Evolutionary conservation across 495 filamentous ascomycete genomes (phyloP), one percentile per base, ranked within the genome.

Genomic region (Xylaria nigripes): DNA sequence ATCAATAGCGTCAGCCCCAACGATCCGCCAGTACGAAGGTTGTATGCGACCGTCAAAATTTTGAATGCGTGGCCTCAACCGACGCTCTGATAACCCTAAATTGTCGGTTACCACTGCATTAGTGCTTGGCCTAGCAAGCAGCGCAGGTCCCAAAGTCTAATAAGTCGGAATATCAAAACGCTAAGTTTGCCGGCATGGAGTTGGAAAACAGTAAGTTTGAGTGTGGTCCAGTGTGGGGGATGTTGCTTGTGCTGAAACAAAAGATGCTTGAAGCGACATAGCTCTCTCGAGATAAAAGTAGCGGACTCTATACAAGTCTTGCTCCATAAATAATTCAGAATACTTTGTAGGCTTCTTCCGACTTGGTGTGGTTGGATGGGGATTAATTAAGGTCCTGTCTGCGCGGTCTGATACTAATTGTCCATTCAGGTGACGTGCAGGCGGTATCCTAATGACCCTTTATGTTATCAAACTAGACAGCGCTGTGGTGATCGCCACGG

Each of bases 121-220:
- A 41, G 29, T 41, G 53, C 59, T 59, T 62, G 59, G 13, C 55
- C 55, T 61, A 55, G 56, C 59, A 61, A 61, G 56, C 54, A 36
- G 30, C 15, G 45, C 34, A 21, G 19, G n/a, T 40, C 32, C 23
- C 27, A 19, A 54, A 38, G 22, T 50, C 57, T 21, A 59, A 53
- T 48, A 50, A 38, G 36, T n/a, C 29, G 47, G 44, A 6, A 53
- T 56, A 47, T 16, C 55, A 47, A 46, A 41, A 29, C 27, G 27
- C 4, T 29, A 29, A 29, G 27, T 40, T 6, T 41, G 29, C 8
- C 5, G 36, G 15, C 36, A 19, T 40, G 36, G 12, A 3, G 36
- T 18, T 18, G 36, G 36, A 40, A 40, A 40, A 40, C 15, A 18
- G 15, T 2, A 19, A 40, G 36, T 18, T 18, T 36, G 8, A 40